Percentiles rank a stretch among this genome's conserved stretches.
Evolutionary conservation across 2,329 filamentous ascomycete species (phyloP).

Genomic region (Remersonia thermophila): DNA sequence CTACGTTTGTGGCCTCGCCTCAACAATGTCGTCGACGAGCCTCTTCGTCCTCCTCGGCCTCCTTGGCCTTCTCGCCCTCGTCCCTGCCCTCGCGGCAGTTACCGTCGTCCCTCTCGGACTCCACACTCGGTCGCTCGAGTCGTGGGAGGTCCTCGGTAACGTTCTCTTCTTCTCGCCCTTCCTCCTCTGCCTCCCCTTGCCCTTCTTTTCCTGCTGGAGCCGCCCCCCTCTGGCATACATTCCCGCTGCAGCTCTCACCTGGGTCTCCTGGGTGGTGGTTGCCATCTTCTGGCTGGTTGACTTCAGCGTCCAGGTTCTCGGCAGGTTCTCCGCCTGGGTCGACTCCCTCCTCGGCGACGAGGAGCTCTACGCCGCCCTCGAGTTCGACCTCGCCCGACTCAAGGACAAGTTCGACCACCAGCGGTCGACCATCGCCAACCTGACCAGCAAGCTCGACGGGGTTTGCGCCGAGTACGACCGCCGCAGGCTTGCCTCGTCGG

Average conservation of each 20-base stretch:
- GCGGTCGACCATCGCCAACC: background rate
- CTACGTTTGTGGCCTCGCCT: background rate
- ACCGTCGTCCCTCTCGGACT: background rate
- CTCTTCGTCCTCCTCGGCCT: background rate
- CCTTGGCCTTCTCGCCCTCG: too few relatives aligned
- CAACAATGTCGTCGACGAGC: constrained; percentile 3
- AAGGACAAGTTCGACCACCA: constrained; percentile 1
- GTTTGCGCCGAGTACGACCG: too few relatives aligned
- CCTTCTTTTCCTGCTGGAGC: background rate
- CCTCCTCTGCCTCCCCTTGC: background rate
- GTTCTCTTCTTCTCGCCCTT: background rate
- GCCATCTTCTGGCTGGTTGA: background rate
- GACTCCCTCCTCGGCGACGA: constrained; percentile 3
- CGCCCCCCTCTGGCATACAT: background rate
- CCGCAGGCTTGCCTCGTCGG: too few relatives aligned
- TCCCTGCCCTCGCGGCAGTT: background rate
- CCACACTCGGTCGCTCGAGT: background rate
- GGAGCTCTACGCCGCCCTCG: constrained; percentile 1
- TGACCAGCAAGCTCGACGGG: background rate
- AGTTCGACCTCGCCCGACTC: constrained; percentile 1
- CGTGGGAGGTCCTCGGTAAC: background rate
- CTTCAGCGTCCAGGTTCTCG: background rate
- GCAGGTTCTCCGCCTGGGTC: constrained; percentile 1
- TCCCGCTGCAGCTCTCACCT: background rate
- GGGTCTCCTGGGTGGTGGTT: background rate